Percentiles rank a stretch among this genome's conserved stretches.
These are phyloP conservation scores for Cucurbita pepo DNA, from an alignment of 306 rosid genomes.

Conservation along the genomic window DNA sequence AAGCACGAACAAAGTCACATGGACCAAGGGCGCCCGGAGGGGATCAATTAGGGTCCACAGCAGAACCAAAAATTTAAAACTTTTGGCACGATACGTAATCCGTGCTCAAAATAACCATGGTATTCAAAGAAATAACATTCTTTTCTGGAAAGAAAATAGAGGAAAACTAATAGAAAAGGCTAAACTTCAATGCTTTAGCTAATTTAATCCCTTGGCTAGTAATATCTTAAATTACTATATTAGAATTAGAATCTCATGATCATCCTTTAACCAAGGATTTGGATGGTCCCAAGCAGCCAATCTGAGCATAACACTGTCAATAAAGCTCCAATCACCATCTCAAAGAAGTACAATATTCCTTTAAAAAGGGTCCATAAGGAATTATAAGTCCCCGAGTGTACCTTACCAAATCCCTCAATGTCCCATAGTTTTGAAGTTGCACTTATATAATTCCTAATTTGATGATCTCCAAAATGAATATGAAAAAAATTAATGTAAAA, in stretches of 20 bases:
- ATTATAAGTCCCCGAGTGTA: not conserved
- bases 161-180: not conserved
- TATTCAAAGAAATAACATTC: not conserved
- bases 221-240: not conserved
- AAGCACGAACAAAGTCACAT: constrained; percentile 1
- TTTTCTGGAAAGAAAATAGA: not conserved
- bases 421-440: not conserved
- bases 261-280: not conserved
- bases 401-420: not conserved
- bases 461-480: not conserved
- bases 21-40: not conserved
- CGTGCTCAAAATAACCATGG: not conserved
- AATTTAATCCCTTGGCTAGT: not conserved
- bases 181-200: not conserved
- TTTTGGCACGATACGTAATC: not conserved
- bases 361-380: not conserved
- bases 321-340: not conserved
- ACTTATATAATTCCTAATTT: not conserved
- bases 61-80: not conserved
- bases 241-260: not conserved
- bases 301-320: not conserved
- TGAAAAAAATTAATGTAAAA: not conserved
- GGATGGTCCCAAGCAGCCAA: not conserved
- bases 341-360: not conserved
- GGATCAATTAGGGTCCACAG: not conserved